These are phyloP conservation scores for Microbotryum saponariae DNA, from an alignment of 1,284 basidiomycete genomes.

Conservation along the genomic window DNA sequence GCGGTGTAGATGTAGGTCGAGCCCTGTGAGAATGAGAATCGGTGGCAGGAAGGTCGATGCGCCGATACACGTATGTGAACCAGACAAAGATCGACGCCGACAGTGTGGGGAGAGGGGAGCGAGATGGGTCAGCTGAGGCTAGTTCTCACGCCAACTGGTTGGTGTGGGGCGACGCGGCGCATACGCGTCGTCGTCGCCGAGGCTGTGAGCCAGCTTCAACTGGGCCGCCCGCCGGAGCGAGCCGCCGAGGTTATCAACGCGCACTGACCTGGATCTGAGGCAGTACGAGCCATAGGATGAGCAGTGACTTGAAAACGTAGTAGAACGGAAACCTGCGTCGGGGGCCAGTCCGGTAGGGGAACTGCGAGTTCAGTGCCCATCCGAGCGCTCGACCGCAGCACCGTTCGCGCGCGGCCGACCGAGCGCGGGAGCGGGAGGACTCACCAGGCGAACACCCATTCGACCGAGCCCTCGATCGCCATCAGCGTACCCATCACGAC, in stretches of 20 bases:
- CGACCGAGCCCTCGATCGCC: slow-evolving; percentile 63
- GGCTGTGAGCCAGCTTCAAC: neutral
- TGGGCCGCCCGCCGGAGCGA: neutral
- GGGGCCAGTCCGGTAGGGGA: neutral
- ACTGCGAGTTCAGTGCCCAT: neutral
- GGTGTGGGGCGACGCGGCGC: neutral
- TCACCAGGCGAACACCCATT: slow-evolving; percentile 74
- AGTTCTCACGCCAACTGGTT: no score
- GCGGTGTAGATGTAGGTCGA: slow-evolving; percentile 68
- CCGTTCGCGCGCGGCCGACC: neutral
- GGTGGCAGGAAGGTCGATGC: neutral
- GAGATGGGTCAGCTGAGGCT: no score
- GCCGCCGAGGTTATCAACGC: neutral
- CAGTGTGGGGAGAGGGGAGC: neutral
- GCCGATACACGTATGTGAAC: neutral
- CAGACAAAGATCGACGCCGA: neutral
- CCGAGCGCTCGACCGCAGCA: neutral
- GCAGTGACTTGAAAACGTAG: slow-evolving; percentile 69
- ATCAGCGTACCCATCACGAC: slow-evolving; percentile 70
- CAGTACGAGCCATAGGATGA: slow-evolving; percentile 80
- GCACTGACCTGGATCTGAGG: slow-evolving; percentile 59
- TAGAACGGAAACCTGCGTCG: slow-evolving; percentile 73
- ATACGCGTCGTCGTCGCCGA: neutral
- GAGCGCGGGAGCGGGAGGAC: slow-evolving; percentile 8
- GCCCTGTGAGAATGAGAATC: slow-evolving; percentile 45